Conservation (phyloP, 208 protist species). For the Entamoeba invadens region DNA sequence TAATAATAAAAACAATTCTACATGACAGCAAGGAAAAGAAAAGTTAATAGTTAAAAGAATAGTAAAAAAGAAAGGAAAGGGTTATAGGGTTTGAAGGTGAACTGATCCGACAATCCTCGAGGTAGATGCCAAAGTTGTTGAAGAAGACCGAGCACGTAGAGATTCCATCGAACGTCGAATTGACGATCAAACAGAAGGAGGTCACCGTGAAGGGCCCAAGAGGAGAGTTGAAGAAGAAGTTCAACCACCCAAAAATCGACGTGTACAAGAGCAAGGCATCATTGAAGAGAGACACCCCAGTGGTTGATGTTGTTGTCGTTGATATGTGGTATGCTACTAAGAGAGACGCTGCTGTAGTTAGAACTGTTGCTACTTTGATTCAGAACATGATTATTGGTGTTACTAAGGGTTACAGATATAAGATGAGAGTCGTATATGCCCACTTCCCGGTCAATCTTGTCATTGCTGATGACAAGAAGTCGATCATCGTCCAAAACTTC, state of each 20-base stretch:
- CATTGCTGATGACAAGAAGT: slow-evolving; percentile 54
- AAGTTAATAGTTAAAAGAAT: too few relatives aligned
- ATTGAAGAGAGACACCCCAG: neutral
- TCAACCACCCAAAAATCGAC: slow-evolving; percentile 74
- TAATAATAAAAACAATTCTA: too few relatives aligned
- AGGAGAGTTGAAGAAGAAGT: slow-evolving; percentile 69
- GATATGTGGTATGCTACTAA: slow-evolving; percentile 78
- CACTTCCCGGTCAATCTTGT: slow-evolving; percentile 96
- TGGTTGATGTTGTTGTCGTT: slow-evolving; percentile 46
- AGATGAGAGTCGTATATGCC: slow-evolving; percentile 91
- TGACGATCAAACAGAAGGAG: slow-evolving; percentile 50
- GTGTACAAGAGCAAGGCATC: slow-evolving; percentile 41
- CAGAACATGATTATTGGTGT: slow-evolving; percentile 96
- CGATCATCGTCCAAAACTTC: slow-evolving; percentile 95
- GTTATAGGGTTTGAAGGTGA: too few relatives aligned
- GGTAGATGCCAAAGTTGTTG: neutral
- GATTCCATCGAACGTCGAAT: slow-evolving; percentile 40
- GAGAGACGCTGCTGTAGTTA: slow-evolving; percentile 74
- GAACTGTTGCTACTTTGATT: slow-evolving; percentile 77
- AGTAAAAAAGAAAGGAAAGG: too few relatives aligned
- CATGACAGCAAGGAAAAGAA: too few relatives aligned
- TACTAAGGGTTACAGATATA: slow-evolving; percentile 91
- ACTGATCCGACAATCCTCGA: too few relatives aligned
- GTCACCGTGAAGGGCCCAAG: slow-evolving; percentile 81
- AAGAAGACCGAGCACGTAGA: neutral